Evolutionary conservation across 768 basidiomycete species (phyloP).

Genomic region (Xerocomellus amylosporus): DNA sequence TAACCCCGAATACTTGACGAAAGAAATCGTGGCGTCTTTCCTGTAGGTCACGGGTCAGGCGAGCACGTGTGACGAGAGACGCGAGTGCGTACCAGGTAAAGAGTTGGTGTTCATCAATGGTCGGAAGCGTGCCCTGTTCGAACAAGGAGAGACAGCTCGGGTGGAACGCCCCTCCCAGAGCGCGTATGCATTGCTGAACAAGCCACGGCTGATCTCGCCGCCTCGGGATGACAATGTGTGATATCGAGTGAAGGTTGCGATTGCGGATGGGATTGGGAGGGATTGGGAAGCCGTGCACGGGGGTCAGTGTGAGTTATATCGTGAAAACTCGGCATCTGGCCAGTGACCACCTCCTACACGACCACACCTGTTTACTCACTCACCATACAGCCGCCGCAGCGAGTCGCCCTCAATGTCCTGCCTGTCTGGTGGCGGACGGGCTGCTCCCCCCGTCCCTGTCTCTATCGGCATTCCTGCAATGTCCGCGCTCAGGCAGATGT

Average conservation of each 20-base stretch:
- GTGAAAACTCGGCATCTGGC: not conserved
- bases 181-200: conserved; percentile 81
- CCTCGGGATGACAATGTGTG: conserved; percentile 84
- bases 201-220: conserved; percentile 74
- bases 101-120: conserved; percentile 78
- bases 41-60: conserved; percentile 35
- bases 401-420: conserved; percentile 34
- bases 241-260: conserved; percentile 38
- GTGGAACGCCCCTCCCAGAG: conserved; percentile 87
- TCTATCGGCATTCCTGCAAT: conserved; percentile 2
- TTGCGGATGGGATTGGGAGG: conserved; percentile 6
- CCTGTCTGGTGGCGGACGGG: conserved; percentile 20
- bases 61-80: not conserved
- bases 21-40: conserved; percentile 64
- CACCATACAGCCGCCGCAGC: conserved; percentile 6
- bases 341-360: not conserved
- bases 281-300: not conserved
- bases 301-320: conserved; percentile 1
- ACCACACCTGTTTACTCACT: not conserved
- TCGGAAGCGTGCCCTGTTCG: conserved; percentile 73
- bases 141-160: conserved; percentile 67
- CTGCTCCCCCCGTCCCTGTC: conserved; percentile 3
- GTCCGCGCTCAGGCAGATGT: conserved; percentile 10
- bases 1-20: too few relatives aligned
- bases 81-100: conserved; percentile 53